Conservation (phyloP, 768 basidiomycete species). For the Royoungia palumana region DNA sequence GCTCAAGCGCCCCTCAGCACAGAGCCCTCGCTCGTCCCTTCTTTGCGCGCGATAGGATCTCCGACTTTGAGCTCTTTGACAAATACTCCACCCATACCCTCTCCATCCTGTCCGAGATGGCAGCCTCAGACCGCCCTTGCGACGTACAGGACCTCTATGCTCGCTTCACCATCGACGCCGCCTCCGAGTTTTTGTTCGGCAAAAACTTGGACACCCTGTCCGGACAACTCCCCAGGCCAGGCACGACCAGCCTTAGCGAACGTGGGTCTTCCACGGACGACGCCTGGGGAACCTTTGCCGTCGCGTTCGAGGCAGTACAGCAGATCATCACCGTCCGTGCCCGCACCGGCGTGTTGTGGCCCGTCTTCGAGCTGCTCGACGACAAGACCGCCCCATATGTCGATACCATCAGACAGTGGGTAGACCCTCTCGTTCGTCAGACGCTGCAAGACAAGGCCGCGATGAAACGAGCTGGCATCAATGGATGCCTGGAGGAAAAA, state of each 20-base stretch:
- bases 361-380: conserved; percentile 38
- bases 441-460: conserved; percentile 47
- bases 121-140: conserved; percentile 40
- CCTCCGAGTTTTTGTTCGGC: conserved; percentile 73
- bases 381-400: conserved; percentile 37
- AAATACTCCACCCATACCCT: conserved; percentile 47
- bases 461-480: conserved; percentile 37
- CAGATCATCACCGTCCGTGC: conserved; percentile 34
- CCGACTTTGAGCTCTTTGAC: conserved; percentile 69
- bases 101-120: conserved; percentile 43
- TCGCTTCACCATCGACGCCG: conserved; percentile 67
- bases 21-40: conserved; percentile 67
- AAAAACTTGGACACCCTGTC: conserved; percentile 60
- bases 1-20: conserved; percentile 42
- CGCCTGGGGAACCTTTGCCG: conserved; percentile 55
- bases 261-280: conserved; percentile 62
- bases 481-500: conserved; percentile 45
- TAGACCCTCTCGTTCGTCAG: conserved; percentile 60
- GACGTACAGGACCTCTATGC: conserved; percentile 68
- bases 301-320: conserved; percentile 41
- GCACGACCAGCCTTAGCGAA: conserved; percentile 43
- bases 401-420: conserved; percentile 38
- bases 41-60: conserved; percentile 68
- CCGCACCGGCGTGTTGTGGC: conserved; percentile 41
- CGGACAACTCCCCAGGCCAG: conserved; percentile 48